Base-by-base conservation (phyloP, 2,329 filamentous ascomycete genomes). In the Triangularia setosa region DNA sequence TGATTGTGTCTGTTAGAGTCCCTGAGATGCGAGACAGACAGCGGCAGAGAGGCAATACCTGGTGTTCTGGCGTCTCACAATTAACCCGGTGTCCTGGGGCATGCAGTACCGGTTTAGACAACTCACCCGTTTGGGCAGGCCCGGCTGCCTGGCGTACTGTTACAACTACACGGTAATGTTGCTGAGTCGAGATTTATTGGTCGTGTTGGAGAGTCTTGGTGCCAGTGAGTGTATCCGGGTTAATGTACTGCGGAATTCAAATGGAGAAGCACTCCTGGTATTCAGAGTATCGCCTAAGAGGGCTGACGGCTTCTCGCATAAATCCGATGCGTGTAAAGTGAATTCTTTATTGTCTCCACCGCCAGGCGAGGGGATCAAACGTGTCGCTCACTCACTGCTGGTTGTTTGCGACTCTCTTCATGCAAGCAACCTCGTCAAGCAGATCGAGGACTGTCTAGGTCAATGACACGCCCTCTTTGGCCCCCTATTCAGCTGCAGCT, bases 281-380 rank as follows among this genome's bases (percentile, higher is more conserved):
- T n/a, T 28, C n/a, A 21, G 27, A 54, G 40, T 30, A 33, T 64
- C 62, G 56, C 59, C 60, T 60, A 55, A 40, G 33, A 64, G 53
- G 58, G 35, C 54, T 61, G 65, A 64, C 65, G 61, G 63, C 28
- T 65, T 30, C 53, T 54, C 54, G 65, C 65, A 67, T 65, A 67
- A 65, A 67, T 64, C 65, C 65, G 63, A 65, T 55, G 62, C 62
- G 64, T 59, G 57, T 60, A 57, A 60, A 55, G 18, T 6, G 40
- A 48, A 21, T 11, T 16, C 40, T 21, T 48, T 9, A 48, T 48
- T 48, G 40, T n/a, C 40, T 48, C 40, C 40, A 21, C 40, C 40
- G n/a, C 40, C 40, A 48, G 40, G n/a, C 40, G 40, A 48, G 40
- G 7, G n/a, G 40, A 48, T 48, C 40, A 48, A n/a, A 48, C 40